Evolutionary conservation across 768 basidiomycete genomes (phyloP), one percentile per base, ranked within the genome.

Genomic region (Collybia nuda): DNA sequence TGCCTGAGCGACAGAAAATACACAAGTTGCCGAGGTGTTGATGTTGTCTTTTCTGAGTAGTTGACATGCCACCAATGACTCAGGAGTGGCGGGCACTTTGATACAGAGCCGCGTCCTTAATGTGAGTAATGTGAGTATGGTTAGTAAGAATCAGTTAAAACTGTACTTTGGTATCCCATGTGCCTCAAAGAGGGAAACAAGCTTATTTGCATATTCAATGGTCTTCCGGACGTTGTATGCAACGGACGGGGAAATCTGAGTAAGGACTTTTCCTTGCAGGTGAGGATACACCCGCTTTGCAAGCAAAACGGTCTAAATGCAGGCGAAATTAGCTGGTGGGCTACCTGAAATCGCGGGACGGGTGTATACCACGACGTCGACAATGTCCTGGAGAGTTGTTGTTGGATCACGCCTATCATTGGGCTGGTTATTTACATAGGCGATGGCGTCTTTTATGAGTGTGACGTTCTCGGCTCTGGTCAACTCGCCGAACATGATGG

Each of bases 1-100:
- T 2, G 80, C 81, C 54, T 84, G 82, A n/a, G 71, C 68, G 37
- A 82, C 62, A 24, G 72, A 75, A 64, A 84, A 84, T 18, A 83
- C 58, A 53, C 74, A 74, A 0, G 82, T 84, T 23, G 72, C 81
- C 7, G 83, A 74, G 0, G 80, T 82, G 38, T 76, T 65, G 40
- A 83, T 81, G 6, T 77, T 77, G 22, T 67, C 59, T 17, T 67
- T 68, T 32, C 72, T 65, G 22, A 82, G 72, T 21, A 70, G 56
- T 21, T 67, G 66, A 55, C 80, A 81, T 1, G 82, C 81, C 14
- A 77, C 51, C 39, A 82, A 64, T 5, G 75, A 74, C 53, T 80
- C 75, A 2, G 77, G 76, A 0, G 80, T 82, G 12, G 76, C 67
- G 15, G 81, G 82, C 37, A 85, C 79, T 60, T 84, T 85, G 63